Evolutionary conservation across 345 rosid genomes (phyloP).

Genomic region (Draba incana): DNA sequence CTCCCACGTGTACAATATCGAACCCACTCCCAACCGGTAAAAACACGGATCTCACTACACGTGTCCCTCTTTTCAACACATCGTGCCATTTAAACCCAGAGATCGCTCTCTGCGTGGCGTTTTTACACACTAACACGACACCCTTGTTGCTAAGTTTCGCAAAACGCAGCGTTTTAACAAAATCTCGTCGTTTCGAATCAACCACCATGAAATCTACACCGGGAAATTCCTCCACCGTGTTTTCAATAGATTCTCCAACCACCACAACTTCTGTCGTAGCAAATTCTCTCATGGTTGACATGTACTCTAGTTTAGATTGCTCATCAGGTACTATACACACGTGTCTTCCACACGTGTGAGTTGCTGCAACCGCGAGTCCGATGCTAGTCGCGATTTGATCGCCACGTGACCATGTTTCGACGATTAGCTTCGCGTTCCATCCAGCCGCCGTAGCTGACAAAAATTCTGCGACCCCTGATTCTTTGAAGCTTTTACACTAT

Average conservation of each 20-base stretch:
- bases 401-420: conserved; percentile 77
- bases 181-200: conserved; percentile 67
- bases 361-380: conserved; percentile 73
- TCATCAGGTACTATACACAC: conserved; percentile 83
- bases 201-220: conserved; percentile 82
- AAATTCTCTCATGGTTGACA: conserved; percentile 45
- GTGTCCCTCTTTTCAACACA: conserved; percentile 54
- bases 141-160: conserved; percentile 68
- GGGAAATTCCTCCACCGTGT: conserved; percentile 49
- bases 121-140: conserved; percentile 79
- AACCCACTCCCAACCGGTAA: conserved; percentile 81
- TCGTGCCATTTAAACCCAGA: conserved; percentile 65
- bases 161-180: conserved; percentile 54
- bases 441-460: conserved; percentile 92
- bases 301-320: conserved; percentile 60
- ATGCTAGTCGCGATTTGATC: conserved; percentile 67
- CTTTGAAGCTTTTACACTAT: conserved; percentile 57
- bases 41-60: conserved; percentile 66
- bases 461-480: conserved; percentile 74
- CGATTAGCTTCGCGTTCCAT: conserved; percentile 72
- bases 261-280: conserved; percentile 40
- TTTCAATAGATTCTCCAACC: conserved; percentile 61
- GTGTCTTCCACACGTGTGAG: conserved; percentile 71
- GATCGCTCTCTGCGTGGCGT: conserved; percentile 49
- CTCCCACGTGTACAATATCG: conserved; percentile 72